Conservation (phyloP, 495 filamentous ascomycete genomes). For the Penicillium desertorum region DNA sequence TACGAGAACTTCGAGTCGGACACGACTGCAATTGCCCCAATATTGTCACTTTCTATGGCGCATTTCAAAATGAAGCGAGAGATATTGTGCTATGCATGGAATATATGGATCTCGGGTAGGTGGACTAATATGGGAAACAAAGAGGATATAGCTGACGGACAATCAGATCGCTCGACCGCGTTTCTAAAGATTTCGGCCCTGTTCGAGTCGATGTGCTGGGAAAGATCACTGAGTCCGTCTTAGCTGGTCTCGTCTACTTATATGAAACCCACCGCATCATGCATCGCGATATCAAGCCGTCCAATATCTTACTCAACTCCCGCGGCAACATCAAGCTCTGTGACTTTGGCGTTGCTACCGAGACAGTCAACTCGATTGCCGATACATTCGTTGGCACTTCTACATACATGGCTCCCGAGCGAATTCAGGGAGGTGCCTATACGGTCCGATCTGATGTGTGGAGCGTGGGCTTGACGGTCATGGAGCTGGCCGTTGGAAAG, state of each 20-base stretch:
- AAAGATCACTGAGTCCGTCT: slow-evolving; percentile 98
- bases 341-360: slow-evolving; percentile 95
- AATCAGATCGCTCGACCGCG: slow-evolving; percentile 82
- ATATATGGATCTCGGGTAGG: slow-evolving; percentile 98
- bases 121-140: slow-evolving; percentile 12
- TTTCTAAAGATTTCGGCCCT: slow-evolving; percentile 91
- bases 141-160: slow-evolving; percentile 15
- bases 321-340: slow-evolving; percentile 93
- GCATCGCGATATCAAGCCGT: slow-evolving; percentile 98
- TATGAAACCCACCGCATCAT: slow-evolving; percentile 95
- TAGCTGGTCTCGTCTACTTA: slow-evolving; percentile 90
- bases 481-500: slow-evolving; percentile 94
- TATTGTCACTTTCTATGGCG: slow-evolving; percentile 96
- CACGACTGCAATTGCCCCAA: slow-evolving; percentile 95
- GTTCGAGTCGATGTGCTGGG: slow-evolving; percentile 96
- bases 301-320: slow-evolving; percentile 94
- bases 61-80: slow-evolving; percentile 90
- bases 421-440: slow-evolving; percentile 94
- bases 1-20: slow-evolving; percentile 95
- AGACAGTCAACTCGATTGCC: slow-evolving; percentile 94
- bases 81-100: slow-evolving; percentile 99
- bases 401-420: slow-evolving; percentile 98
- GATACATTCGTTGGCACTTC: slow-evolving; percentile 98
- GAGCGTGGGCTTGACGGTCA: slow-evolving; percentile 94
- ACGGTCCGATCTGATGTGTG: slow-evolving; percentile 98